These are phyloP conservation scores for Coniochaeta sp. DNA, from an alignment of 2,329 filamentous ascomycete genomes.

Conservation along the genomic window DNA sequence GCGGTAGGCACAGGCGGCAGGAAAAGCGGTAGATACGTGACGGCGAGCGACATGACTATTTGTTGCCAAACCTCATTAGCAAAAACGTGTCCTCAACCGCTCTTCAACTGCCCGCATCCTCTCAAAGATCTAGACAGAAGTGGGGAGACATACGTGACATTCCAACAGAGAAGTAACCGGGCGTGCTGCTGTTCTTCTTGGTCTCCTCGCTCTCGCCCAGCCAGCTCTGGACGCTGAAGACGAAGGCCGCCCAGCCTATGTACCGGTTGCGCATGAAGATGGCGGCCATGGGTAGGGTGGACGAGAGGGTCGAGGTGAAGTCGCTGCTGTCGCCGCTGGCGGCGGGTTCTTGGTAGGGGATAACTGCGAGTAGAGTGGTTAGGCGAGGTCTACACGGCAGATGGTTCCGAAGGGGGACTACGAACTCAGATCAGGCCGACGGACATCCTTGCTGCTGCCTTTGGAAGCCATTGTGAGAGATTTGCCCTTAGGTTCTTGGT, in stretches of 20 bases:
- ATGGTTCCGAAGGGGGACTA: not conserved
- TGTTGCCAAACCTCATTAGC: not conserved
- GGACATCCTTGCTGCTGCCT: conserved; percentile 28
- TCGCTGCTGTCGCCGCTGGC: conserved; percentile 58
- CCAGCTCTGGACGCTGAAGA: conserved; percentile 71
- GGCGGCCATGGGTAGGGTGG: conserved; percentile 89
- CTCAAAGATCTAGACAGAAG: not conserved
- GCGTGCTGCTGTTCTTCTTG: conserved; percentile 22
- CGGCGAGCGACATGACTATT: conserved; percentile 25
- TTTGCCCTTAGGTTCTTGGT: not conserved
- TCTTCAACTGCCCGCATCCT: not conserved
- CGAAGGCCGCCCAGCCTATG: conserved; percentile 62
- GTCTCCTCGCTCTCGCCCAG: conserved; percentile 35
- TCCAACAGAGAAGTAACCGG: conserved; percentile 26
- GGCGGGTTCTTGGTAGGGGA: conserved; percentile 76
- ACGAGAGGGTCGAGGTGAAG: conserved; percentile 62
- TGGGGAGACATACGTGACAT: conserved; percentile 21
- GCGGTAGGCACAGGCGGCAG: conserved; percentile 19
- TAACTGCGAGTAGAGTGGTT: conserved; percentile 47
- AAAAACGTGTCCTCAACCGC: no score
- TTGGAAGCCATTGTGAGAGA: conserved; percentile 26
- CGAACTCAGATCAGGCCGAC: conserved; percentile 36
- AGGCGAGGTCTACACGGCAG: not conserved
- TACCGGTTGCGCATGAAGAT: conserved; percentile 91
- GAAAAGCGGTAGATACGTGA: conserved; percentile 28